Evolutionary conservation across 2,329 filamentous ascomycete genomes (phyloP), one percentile per base, ranked within the genome.

Genomic region (Juglanconis oblonga): DNA sequence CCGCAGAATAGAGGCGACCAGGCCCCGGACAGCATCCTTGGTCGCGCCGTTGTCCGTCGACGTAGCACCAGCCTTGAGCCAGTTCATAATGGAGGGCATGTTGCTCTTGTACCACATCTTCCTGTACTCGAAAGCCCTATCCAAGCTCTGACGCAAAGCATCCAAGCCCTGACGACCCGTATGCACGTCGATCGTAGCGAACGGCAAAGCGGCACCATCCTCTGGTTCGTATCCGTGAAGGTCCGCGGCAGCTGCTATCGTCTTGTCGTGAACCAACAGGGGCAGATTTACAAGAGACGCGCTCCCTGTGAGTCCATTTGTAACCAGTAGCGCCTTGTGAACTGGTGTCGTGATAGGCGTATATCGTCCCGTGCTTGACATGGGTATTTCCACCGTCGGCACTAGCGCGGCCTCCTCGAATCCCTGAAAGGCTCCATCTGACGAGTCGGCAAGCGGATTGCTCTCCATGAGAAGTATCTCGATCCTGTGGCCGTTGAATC

Each of bases 301-400:
- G 1, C 89, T 85, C 7, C 89, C 91, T 56, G 84, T 77, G 2
- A 96, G 75, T 0, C 91, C 92, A 52, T 90, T 82, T 0, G 86
- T 87, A 8, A 96, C 82, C 9, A 97, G 68, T 14, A 97, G 74
- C 1, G 88, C 86, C 70, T 88, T 90, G 70, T 98, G 94, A 1
- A 97, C 92, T 0, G 94, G 93, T 49, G 91, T 92, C 6, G 87
- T 85, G 47, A 95, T 80, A 14, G 87, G 82, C 11, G 87, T 86
- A 59, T 86, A 82, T 62, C 86, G 80, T 8, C 87, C 87, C 14
- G 84, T 85, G 62, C 80, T 81, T 13, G 88, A 87, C 5, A 79
- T 82, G 1, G 84, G 85, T 47, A 91, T 89, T 24, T 90, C 86
- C 38, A 96, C 82, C 0, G 81, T 81, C 3, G 92, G 92, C 17